Conservation (phyloP, 495 filamentous ascomycete genomes). For the Rhypophila decipiens region DNA sequence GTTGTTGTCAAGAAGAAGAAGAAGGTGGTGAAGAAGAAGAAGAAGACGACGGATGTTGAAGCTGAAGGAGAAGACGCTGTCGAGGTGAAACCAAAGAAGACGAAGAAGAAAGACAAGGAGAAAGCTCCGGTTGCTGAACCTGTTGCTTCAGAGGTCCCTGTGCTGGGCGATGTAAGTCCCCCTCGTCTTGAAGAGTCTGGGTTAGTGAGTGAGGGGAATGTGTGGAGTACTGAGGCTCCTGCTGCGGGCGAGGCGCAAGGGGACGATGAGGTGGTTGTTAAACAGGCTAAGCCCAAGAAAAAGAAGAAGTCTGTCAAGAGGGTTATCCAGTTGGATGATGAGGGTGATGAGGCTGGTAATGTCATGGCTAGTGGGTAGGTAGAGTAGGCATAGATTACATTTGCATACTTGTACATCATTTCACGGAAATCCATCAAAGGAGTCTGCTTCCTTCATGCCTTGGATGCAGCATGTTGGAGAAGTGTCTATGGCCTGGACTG, state of each 20-base stretch:
- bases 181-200: background rate
- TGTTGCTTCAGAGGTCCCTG: background rate
- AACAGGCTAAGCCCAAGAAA: background rate
- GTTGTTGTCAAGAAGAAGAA: conserved; percentile 74
- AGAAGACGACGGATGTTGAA: background rate
- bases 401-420: too few species aligned
- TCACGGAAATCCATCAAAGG: too few species aligned
- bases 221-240: too few species aligned
- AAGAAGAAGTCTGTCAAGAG: conserved; percentile 1
- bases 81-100: conserved; percentile 29
- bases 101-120: conserved; percentile 44
- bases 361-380: background rate
- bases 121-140: background rate
- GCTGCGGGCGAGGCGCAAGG: background rate
- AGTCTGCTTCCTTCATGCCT: too few species aligned
- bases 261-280: background rate
- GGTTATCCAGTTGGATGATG: conserved; percentile 1
- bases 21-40: conserved; percentile 33
- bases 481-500: too few species aligned
- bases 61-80: conserved; percentile 21
- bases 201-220: background rate
- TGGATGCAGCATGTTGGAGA: too few species aligned
- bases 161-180: background rate
- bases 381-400: too few species aligned
- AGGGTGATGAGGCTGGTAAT: background rate